Conservation (phyloP, 2,329 filamentous ascomycete genomes). For the Diplodia sapinea region DNA sequence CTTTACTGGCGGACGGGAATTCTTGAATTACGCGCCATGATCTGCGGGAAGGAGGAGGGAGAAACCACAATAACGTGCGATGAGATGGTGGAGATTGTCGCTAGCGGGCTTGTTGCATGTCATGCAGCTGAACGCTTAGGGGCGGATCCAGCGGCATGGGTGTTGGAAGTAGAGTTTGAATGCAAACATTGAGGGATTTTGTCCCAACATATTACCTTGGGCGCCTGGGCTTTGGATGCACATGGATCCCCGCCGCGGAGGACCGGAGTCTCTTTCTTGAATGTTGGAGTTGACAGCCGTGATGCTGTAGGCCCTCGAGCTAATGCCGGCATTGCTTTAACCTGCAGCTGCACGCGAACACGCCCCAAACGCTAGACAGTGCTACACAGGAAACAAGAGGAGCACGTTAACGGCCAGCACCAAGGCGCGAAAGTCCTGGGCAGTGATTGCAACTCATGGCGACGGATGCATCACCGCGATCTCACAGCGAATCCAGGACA, state of each 20-base stretch:
- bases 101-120: background rate
- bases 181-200: background rate
- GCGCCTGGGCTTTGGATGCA: background rate
- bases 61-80: conserved; percentile 8
- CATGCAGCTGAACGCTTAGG: background rate
- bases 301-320: background rate
- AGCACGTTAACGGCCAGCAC: background rate
- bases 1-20: conserved; percentile 16
- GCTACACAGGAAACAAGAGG: background rate
- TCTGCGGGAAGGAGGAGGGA: conserved; percentile 4
- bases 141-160: background rate
- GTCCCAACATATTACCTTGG: conserved; percentile 1
- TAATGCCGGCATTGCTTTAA: background rate
- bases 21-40: conserved; percentile 15
- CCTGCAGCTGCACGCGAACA: background rate
- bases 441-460: too few relatives aligned
- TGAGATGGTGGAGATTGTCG: background rate
- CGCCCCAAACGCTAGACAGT: background rate
- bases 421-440: background rate
- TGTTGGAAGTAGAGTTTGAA: conserved; percentile 3
- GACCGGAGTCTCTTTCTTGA: background rate
- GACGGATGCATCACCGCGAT: too few relatives aligned
- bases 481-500: too few relatives aligned
- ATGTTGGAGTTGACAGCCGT: background rate
- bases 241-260: background rate